Percentiles rank a stretch among this genome's conserved stretches.
phyloP scores from a whole-genome alignment of 2,329 filamentous ascomycete species.

The Monosporascus cannonballus region DNA sequence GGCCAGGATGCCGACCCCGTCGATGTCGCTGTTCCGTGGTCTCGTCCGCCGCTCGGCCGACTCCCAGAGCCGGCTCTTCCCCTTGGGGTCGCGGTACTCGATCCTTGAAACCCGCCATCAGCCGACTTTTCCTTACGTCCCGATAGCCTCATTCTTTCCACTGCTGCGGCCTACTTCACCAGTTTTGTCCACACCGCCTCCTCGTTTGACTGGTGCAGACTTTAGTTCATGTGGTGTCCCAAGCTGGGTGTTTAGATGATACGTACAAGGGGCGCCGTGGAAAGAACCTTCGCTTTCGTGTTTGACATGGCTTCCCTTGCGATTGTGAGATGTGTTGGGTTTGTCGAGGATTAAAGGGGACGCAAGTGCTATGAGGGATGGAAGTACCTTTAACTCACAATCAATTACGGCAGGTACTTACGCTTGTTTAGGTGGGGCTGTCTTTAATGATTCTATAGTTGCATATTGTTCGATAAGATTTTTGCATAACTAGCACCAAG shows the following conservation, averaged over 20 bases:
- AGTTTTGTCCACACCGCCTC: conserved; percentile 57
- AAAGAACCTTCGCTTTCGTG: conserved; percentile 35
- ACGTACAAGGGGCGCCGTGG: conserved; percentile 39
- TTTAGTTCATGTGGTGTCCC: neutral
- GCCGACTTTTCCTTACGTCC: neutral
- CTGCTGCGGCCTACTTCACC: conserved; percentile 39
- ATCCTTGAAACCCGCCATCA: conserved; percentile 34
- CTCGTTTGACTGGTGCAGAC: conserved; percentile 32
- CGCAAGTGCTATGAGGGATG: too few relatives aligned
- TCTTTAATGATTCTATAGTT: too few relatives aligned
- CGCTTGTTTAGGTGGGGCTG: too few relatives aligned
- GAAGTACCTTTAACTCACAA: too few relatives aligned
- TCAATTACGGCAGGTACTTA: too few relatives aligned
- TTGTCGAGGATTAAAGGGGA: too few relatives aligned
- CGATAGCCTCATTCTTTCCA: neutral
- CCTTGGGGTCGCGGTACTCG: conserved; percentile 58
- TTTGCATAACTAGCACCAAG: too few relatives aligned
- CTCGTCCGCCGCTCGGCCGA: conserved; percentile 66
- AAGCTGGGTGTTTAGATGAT: neutral
- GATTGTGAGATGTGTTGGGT: too few relatives aligned
- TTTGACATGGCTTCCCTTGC: conserved; percentile 31
- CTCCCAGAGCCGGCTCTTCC: conserved; percentile 60
- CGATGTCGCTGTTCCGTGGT: conserved; percentile 54
- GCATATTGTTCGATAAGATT: too few relatives aligned
- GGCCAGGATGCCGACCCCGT: conserved; percentile 68